Percentiles rank a stretch among this genome's conserved stretches.
Evolutionary conservation across 2,329 filamentous ascomycete genomes (phyloP).

Genomic region (Neofusicoccum cordaticola): DNA sequence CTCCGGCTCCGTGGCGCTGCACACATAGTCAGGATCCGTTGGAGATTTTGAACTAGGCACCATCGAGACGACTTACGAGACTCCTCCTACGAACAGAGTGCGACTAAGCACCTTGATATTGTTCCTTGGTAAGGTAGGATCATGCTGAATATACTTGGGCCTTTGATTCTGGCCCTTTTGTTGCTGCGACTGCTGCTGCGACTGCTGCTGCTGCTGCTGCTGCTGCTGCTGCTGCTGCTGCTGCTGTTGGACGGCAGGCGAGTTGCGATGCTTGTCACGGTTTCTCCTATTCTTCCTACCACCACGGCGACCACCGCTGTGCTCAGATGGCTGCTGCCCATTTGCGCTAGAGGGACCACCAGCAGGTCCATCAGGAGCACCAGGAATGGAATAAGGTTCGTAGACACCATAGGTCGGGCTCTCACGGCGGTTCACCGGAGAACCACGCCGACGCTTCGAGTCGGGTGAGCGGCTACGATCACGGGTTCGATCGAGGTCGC

Average conservation of each 20-base stretch:
- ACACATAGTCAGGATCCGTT: slow-evolving; percentile 1
- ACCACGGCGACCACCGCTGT: slow-evolving; percentile 57
- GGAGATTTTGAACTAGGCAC: neutral
- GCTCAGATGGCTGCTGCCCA: slow-evolving; percentile 24
- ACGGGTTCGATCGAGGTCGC: slow-evolving; percentile 10
- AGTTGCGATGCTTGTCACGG: slow-evolving; percentile 28
- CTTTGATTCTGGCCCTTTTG: slow-evolving; percentile 22
- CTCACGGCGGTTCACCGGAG: slow-evolving; percentile 59
- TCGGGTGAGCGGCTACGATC: slow-evolving; percentile 65
- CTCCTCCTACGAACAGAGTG: slow-evolving; percentile 94
- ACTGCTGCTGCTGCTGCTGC: slow-evolving; percentile 18
- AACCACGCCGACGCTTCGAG: slow-evolving; percentile 66
- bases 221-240: slow-evolving; percentile 2
- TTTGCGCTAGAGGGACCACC: neutral
- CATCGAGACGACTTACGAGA: slow-evolving; percentile 64
- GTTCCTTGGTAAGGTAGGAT: slow-evolving; percentile 68
- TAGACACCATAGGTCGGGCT: slow-evolving; percentile 73
- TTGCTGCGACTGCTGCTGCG: slow-evolving; percentile 15
- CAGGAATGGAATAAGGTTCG: slow-evolving; percentile 57
- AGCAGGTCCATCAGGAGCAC: neutral
- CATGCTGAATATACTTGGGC: slow-evolving; percentile 77
- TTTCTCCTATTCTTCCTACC: slow-evolving; percentile 49
- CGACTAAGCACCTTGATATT: slow-evolving; percentile 90
- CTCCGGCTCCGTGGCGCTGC: slow-evolving; percentile 67
- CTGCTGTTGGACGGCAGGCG: slow-evolving; percentile 13